Base-by-base conservation (phyloP, 2,329 filamentous ascomycete species). In the Apiospora marii region DNA sequence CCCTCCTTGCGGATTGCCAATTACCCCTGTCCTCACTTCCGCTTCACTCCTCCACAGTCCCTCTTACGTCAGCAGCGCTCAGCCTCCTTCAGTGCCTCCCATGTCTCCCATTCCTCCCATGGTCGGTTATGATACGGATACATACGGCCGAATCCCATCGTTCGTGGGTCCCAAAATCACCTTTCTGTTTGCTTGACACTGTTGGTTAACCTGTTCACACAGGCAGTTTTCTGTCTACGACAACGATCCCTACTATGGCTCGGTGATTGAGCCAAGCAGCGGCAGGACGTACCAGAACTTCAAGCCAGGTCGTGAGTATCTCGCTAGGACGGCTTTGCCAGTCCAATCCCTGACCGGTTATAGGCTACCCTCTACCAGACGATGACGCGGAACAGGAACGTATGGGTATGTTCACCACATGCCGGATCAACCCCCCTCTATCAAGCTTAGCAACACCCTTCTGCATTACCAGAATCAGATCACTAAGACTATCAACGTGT, bases 321-420 rank as follows among this genome's bases (percentile, higher is more conserved):
- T 13, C 22, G 27, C 27, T 37, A 1, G 3, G 7, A 27, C 5
- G 27, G 4, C 27, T 7, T 1, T 48, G 6, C 10, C 44, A 19
- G 27, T 22, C 1, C 44, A 16, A n/a, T 14, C 41, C 4, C 58
- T 64, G 3, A 64, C n/a, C 3, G 8, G 8, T 6, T 69, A 22
- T 6, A 69, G 67, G 67, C 67, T 69, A 49, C 48, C 34, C 48
- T n/a, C 16, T 69, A n/a, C 67, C 67, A 6, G 22, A 69, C 13
- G 67, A 69, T 19, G 67, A 69, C 6, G 27, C 48, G 16, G 67
- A 69, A 16, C 67, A 69, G 67, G 67, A 69, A 13, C 67, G 67
- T 7, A 13, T 69, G 16, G 44, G 67, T 69, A 48, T 10, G 67
- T 37, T 49, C 34, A 7, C 8, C 13, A 5, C 22, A 8, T 58